A percentile compares a stretch with the other conserved stretches of the same genome.
Conservation (phyloP, 441 rosid species). For the Euphorbia neoarborescens region DNA sequence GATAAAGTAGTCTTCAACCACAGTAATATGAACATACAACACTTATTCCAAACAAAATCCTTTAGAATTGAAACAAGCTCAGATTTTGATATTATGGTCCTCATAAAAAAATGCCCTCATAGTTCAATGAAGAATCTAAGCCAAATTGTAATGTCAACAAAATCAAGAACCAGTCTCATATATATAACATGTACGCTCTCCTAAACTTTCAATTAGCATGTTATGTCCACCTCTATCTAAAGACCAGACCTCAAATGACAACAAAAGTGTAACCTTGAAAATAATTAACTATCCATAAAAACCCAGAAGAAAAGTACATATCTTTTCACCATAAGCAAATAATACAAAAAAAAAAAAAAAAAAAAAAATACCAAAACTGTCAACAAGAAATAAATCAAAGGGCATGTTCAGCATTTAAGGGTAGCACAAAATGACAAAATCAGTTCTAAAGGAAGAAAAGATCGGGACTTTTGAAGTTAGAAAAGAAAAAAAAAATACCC, state of each 20-base stretch:
- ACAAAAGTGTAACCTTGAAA: background rate
- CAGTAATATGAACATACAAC: background rate
- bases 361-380: background rate
- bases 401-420: background rate
- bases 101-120: background rate
- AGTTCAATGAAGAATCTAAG: background rate
- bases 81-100: background rate
- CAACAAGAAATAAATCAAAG: background rate
- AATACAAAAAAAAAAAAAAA: too few species aligned
- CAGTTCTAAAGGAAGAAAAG: background rate
- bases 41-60: background rate
- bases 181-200: background rate
- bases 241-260: background rate
- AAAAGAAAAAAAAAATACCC: constrained; percentile 26
- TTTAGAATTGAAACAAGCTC: background rate
- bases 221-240: background rate
- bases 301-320: constrained; percentile 1
- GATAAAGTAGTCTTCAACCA: background rate
- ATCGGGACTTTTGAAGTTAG: background rate
- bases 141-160: background rate
- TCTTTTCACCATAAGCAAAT: background rate
- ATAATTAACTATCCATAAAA: background rate
- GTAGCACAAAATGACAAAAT: background rate
- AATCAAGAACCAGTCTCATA: background rate
- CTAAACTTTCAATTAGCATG: background rate